Evolutionary conservation across 208 protist genomes (phyloP), one percentile per base, ranked within the genome.

Genomic region (Crithidia thermophila): DNA sequence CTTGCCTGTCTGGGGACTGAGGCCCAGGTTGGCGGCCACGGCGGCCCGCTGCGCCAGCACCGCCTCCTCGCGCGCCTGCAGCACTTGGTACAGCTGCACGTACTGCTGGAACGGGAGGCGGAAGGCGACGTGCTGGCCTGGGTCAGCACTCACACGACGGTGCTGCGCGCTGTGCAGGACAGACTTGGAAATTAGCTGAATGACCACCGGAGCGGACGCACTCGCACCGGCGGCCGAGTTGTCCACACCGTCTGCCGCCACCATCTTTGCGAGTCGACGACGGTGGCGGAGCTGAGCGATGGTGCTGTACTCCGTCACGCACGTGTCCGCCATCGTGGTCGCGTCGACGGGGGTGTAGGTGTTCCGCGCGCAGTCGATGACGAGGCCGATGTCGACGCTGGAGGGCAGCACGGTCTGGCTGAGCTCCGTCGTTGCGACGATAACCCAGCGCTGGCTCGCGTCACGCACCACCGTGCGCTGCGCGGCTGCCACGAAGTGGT

Each of bases 111-210:
- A 86, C 21, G 82, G 72, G 6, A 93, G 66, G 11, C 81, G 82
- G 53, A 93, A 94, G 21, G 93, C 43, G 14, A 76, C 2, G 71
- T 96, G 90, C 52, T 93, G 87, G 2, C 67, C 55, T 2, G 78
- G 72, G 70, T 95, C 88, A 18, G 65, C 63, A 61, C 76, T 92
- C 14, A 84, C 43, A 18, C 85, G 83, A 11, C 90, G 90, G 68
- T 94, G 84, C 42, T 88, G 72, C 5, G 79, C 59, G 45, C 85
- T 85, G 74, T 96, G 82, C 18, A 96, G 77, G 23, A 91, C 61
- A 31, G 71, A 86, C 74, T 91, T 93, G 1, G 88, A 79, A 57
- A 96, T 94, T 14, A 96, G 71, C 65, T 94, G 91, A 7, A 96
- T 42, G 20, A 94, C 80, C 77, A 94, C 81, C 7, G 75, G 80